Evolutionary conservation across 2,329 filamentous ascomycete genomes (phyloP), one percentile per base, ranked within the genome.

Genomic region (Penicillium sp.): DNA sequence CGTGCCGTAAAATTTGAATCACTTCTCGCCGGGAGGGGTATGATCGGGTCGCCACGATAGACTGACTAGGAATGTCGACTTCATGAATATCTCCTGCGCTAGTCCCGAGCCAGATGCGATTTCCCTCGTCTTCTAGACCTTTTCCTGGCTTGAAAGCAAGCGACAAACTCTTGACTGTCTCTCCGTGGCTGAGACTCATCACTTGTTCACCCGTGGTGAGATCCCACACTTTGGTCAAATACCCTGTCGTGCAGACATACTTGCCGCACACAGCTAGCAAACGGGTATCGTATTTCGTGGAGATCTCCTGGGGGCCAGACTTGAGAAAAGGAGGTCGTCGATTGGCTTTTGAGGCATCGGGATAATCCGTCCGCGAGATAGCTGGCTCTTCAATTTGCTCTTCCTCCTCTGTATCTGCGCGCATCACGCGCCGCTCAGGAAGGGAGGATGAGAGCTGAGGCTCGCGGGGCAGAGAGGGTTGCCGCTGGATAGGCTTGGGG

Each of bases 41-140:
- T 47, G 83, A 76, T 64, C 88, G 90, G 16, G 82, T 88, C 27
- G 82, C 79, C 13, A 90, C 79, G 43, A 96, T 80, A 34, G 82
- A 84, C 67, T 92, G 87, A 0, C 86, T 87, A 2, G 80, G 77
- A 50, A 97, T 84, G 69, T 99, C 92, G 42, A 96, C 83, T 74
- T 99, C 94, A 68, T 92, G 85, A 38, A 99, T 79, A 59, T 99
- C 94, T 45, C 94, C 94, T 6, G 85, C 80, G 62, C 88, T 96
- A 41, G 88, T 97, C 7, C 94, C 94, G 31, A 97, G 83, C 94
- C 94, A 99, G 22, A 99, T 64, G 13, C 86, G 82, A 50, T 83
- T 82, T 5, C 92, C 93, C 72, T 97, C 93, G 44, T 92, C 86
- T 54, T 90, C 84, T 1, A 93, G 83, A 59, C 88, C 84, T 3